phyloP scores from a whole-genome alignment of 768 basidiomycete genomes.

The Cyclocybe cylindracea region DNA sequence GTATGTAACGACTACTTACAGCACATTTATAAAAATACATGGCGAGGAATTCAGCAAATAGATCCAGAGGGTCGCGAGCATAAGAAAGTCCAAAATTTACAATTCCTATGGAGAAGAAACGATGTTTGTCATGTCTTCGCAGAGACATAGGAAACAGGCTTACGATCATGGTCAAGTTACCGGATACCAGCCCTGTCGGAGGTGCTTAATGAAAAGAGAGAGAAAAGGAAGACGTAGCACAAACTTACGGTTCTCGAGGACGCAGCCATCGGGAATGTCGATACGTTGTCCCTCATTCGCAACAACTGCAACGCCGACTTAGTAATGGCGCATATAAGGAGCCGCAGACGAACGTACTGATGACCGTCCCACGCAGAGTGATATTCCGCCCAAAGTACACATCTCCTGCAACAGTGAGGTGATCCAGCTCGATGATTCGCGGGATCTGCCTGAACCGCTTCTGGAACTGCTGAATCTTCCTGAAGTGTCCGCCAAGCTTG shows the following conservation, averaged over 20 bases:
- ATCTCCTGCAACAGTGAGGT: constrained; percentile 90
- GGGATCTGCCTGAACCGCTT: constrained; percentile 95
- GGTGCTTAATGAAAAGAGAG: neutral
- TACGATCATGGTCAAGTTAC: constrained; percentile 75
- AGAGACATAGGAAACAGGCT: constrained; percentile 12
- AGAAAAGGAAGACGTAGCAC: neutral
- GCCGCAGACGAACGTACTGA: constrained; percentile 42
- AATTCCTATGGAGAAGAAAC: constrained; percentile 9
- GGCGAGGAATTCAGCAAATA: too few species aligned
- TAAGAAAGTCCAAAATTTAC: neutral
- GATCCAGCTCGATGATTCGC: constrained; percentile 86
- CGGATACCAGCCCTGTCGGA: constrained; percentile 62
- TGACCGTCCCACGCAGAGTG: constrained; percentile 86
- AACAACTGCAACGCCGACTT: constrained; percentile 41
- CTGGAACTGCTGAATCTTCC: constrained; percentile 91
- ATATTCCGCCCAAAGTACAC: constrained; percentile 88
- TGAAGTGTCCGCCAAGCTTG: constrained; percentile 96
- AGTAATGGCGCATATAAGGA: neutral
- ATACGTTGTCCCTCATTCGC: constrained; percentile 85
- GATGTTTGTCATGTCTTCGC: neutral
- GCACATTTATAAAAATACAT: too few species aligned
- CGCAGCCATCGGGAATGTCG: constrained; percentile 79
- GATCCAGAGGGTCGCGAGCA: too few species aligned
- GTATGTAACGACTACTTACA: too few species aligned
- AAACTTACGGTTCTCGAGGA: constrained; percentile 56